A percentile compares a stretch with the other conserved stretches of the same genome.
These are phyloP conservation scores for Solanum sejunctum DNA, from an alignment of 257 asterid species.

Conservation along the genomic window DNA sequence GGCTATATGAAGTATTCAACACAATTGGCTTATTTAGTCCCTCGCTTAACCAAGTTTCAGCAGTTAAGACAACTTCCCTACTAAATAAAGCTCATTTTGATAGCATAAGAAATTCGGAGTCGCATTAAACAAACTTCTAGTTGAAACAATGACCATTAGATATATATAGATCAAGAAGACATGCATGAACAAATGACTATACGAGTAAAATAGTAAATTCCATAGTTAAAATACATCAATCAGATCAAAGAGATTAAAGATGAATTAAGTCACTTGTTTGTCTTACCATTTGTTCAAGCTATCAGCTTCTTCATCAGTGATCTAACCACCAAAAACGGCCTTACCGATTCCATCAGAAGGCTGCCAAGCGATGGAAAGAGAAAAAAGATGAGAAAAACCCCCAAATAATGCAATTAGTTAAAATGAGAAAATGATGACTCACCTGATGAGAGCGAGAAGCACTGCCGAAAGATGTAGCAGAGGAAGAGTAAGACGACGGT, in stretches of 20 bases:
- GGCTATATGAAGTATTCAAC: background rate
- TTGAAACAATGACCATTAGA: background rate
- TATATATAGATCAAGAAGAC: background rate
- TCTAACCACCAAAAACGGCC: conserved; percentile 80
- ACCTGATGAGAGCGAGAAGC: conserved; percentile 40
- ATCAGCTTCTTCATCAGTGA: conserved; percentile 89
- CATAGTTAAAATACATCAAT: background rate
- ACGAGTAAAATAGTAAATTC: background rate
- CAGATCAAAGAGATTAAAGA: background rate
- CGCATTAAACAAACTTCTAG: background rate
- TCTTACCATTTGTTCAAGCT: conserved; percentile 57
- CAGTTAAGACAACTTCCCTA: background rate
- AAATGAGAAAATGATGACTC: background rate
- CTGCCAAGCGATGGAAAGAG: conserved; percentile 6
- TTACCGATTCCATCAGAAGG: conserved; percentile 71
- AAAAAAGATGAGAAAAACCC: background rate
- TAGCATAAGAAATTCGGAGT: background rate
- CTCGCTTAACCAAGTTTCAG: background rate
- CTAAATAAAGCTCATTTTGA: background rate
- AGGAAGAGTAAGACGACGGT: conserved; percentile 18
- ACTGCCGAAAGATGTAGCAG: conserved; percentile 11
- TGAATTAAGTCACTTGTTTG: background rate
- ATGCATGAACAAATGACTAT: background rate
- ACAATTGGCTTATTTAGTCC: background rate
- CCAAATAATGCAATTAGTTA: background rate